phyloP scores from a whole-genome alignment of 2,329 filamentous ascomycete species.

The Hymenoscyphus repandus region DNA sequence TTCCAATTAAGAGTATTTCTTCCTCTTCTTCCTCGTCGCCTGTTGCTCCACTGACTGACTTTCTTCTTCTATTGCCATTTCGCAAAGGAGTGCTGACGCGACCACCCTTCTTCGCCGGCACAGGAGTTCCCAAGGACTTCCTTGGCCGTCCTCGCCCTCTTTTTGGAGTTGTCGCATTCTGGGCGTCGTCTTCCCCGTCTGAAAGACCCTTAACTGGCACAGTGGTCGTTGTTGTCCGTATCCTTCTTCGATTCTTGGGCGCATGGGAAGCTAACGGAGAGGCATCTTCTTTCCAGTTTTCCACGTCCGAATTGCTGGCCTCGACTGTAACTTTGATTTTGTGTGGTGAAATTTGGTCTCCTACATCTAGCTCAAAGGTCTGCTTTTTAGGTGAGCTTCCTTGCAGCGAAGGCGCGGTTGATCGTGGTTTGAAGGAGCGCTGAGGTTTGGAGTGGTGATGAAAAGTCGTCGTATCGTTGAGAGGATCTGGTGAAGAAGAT shows the following conservation, averaged over 20 bases:
- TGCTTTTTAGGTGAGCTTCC: conserved; percentile 31
- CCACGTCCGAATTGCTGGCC: conserved; percentile 26
- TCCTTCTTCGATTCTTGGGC: conserved; percentile 18
- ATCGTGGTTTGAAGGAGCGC: conserved; percentile 17
- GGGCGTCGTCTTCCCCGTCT: conserved; percentile 26
- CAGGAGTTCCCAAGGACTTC: conserved; percentile 36
- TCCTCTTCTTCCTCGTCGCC: conserved; percentile 25
- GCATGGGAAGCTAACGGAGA: conserved; percentile 19
- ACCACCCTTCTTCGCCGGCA: conserved; percentile 28
- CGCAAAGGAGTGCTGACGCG: conserved; percentile 22
- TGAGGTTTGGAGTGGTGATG: conserved; percentile 25
- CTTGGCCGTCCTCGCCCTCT: conserved; percentile 37
- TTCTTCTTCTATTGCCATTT: conserved; percentile 20
- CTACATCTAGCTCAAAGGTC: conserved; percentile 32
- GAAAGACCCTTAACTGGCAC: conserved; percentile 31
- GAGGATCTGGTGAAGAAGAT: conserved; percentile 32
- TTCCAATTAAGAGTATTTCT: conserved; percentile 19
- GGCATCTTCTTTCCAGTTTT: conserved; percentile 10
- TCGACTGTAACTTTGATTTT: conserved; percentile 33
- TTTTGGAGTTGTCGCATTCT: conserved; percentile 33
- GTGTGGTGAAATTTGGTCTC: conserved; percentile 30
- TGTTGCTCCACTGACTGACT: conserved; percentile 22
- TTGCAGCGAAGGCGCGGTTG: conserved; percentile 4
- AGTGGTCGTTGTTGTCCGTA: conserved; percentile 29
- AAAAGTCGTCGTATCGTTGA: conserved; percentile 27